phyloP scores from a whole-genome alignment of 1,284 basidiomycete species.

The Trichosporon coremiiforme region DNA sequence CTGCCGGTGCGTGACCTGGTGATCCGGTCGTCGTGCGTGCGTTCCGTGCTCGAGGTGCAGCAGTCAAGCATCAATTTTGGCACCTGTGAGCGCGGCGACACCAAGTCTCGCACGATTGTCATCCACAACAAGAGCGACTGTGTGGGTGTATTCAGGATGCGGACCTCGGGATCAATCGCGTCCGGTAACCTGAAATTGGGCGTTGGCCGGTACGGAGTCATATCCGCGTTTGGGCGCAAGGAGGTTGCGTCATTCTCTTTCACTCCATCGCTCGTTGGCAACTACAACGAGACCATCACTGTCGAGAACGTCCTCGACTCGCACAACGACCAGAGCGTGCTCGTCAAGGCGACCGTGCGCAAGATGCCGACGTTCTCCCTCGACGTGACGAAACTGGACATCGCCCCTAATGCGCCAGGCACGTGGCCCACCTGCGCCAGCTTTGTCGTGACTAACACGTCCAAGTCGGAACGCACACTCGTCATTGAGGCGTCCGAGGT shows the following conservation, averaged over 20 bases:
- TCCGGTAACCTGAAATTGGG: conserved; percentile 60
- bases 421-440: conserved; percentile 39
- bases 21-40: conserved; percentile 57
- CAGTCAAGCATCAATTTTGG: conserved; percentile 62
- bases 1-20: conserved; percentile 60
- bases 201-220: conserved; percentile 59
- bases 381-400: conserved; percentile 45
- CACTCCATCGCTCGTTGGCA: conserved; percentile 57
- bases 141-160: conserved; percentile 59
- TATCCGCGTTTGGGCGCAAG: conserved; percentile 59
- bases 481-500: conserved; percentile 48
- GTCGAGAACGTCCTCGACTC: conserved; percentile 60
- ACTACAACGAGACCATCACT: conserved; percentile 59
- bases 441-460: conserved; percentile 58
- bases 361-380: conserved; percentile 59
- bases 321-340: conserved; percentile 58
- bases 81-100: conserved; percentile 59
- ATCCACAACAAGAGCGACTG: conserved; percentile 59
- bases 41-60: conserved; percentile 59
- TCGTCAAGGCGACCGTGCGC: conserved; percentile 59
- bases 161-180: conserved; percentile 60
- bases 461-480: conserved; percentile 57
- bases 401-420: conserved; percentile 31
- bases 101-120: conserved; percentile 59
- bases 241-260: conserved; percentile 58